Conservation (phyloP, 495 filamentous ascomycete genomes). For the Penicillium antarcticum region DNA sequence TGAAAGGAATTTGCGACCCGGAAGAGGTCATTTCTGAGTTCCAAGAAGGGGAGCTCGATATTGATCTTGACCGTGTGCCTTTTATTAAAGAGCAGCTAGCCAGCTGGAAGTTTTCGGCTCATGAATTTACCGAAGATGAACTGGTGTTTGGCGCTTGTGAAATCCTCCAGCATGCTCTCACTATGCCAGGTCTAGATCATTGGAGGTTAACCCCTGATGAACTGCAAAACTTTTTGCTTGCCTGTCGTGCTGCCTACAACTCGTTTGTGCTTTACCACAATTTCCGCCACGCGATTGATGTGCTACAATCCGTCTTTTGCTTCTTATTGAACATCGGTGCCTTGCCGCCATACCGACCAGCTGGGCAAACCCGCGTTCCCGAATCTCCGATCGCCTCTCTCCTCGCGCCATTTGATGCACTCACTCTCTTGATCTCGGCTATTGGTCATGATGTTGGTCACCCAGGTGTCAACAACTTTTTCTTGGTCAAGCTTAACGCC, state of each 20-base stretch:
- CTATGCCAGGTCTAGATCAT: conserved; percentile 72
- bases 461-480: conserved; percentile 97
- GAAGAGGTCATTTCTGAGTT: conserved; percentile 54
- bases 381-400: conserved; percentile 67
- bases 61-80: conserved; percentile 55
- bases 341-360: conserved; percentile 60
- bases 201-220: conserved; percentile 80
- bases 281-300: conserved; percentile 94
- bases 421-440: conserved; percentile 87
- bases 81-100: conserved; percentile 68
- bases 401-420: conserved; percentile 77
- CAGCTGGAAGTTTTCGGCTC: conserved; percentile 83
- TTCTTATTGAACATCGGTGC: conserved; percentile 82
- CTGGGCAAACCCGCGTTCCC: conserved; percentile 15
- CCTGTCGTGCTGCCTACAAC: conserved; percentile 86
- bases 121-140: conserved; percentile 85
- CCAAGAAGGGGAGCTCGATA: conserved; percentile 36
- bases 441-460: conserved; percentile 98
- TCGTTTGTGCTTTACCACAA: conserved; percentile 98
- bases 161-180: conserved; percentile 87
- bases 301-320: conserved; percentile 89
- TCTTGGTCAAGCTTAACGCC: conserved; percentile 86
- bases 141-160: conserved; percentile 71
- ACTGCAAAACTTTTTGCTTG: conserved; percentile 74
- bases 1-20: conserved; percentile 85